These are phyloP conservation scores for Dendrothele bispora DNA, from an alignment of 768 basidiomycete genomes.

Conservation along the genomic window DNA sequence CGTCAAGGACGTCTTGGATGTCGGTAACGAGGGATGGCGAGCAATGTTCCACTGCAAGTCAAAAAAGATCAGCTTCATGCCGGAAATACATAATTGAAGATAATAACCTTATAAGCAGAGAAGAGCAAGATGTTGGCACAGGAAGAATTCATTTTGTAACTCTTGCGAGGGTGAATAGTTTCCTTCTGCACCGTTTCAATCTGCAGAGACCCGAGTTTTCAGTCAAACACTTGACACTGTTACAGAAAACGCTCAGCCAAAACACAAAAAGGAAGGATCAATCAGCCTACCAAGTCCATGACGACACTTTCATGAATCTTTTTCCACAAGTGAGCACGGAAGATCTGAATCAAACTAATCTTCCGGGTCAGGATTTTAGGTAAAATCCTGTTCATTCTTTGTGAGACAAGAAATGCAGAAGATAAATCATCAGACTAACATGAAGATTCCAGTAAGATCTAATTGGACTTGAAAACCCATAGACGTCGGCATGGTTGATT, in stretches of 20 bases:
- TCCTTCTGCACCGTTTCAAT: conserved; percentile 99
- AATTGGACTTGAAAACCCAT: conserved; percentile 99
- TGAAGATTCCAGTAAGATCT: conserved; percentile 96
- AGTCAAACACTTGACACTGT: conserved; percentile 97
- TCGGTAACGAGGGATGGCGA: conserved; percentile 94
- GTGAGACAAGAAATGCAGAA: background rate
- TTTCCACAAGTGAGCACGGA: conserved; percentile 99
- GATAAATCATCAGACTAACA: conserved; percentile 39
- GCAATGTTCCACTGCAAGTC: conserved; percentile 96
- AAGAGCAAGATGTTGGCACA: conserved; percentile 97
- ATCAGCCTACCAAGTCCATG: conserved; percentile 70
- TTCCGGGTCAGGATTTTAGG: conserved; percentile 98
- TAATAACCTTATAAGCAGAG: conserved; percentile 80
- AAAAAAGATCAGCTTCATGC: conserved; percentile 8
- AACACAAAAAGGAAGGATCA: background rate
- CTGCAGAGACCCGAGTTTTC: conserved; percentile 94
- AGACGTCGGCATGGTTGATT: conserved; percentile 98
- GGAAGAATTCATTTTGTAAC: conserved; percentile 99
- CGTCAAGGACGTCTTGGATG: conserved; percentile 92
- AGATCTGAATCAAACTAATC: conserved; percentile 99
- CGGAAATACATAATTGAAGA: no score
- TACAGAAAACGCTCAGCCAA: background rate
- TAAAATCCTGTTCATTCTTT: conserved; percentile 78
- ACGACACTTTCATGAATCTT: conserved; percentile 95
- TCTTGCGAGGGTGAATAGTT: conserved; percentile 98